These are phyloP conservation scores for Spathaspora arborariae DNA, from an alignment of 805 yeast genomes.

Conservation along the genomic window DNA sequence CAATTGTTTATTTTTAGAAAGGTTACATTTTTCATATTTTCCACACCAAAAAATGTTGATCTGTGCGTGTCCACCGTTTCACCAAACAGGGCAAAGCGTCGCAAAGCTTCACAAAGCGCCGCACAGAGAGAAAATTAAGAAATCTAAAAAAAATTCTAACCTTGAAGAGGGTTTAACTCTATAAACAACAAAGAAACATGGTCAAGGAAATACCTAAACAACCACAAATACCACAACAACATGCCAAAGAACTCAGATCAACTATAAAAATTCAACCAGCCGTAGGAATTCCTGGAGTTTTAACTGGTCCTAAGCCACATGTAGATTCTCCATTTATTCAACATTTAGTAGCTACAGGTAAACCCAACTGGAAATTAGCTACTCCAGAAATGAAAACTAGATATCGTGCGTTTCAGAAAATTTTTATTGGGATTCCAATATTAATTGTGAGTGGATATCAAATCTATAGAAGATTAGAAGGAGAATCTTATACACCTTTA, in stretches of 20 bases:
- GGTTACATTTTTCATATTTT: neutral
- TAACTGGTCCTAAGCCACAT: constrained; percentile 11
- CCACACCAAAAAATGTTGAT: neutral
- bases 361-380: constrained; percentile 42
- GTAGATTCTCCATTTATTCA: constrained; percentile 28
- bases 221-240: neutral
- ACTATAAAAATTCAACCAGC: constrained; percentile 2
- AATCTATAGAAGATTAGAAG: constrained; percentile 33
- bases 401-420: constrained; percentile 35
- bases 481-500: constrained; percentile 37
- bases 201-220: neutral
- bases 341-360: constrained; percentile 37
- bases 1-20: neutral
- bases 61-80: neutral
- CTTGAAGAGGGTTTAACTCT: no score
- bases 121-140: neutral
- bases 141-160: neutral
- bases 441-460: constrained; percentile 31
- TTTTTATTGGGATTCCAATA: constrained; percentile 37
- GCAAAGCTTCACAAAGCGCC: no score
- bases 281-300: neutral
- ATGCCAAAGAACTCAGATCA: constrained; percentile 1
- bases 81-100: neutral
- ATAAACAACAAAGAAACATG: constrained; percentile 15
- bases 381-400: constrained; percentile 33